Evolutionary conservation across 768 basidiomycete genomes (phyloP), one percentile per base, ranked within the genome.

Genomic region (Suillus hirtellus): DNA sequence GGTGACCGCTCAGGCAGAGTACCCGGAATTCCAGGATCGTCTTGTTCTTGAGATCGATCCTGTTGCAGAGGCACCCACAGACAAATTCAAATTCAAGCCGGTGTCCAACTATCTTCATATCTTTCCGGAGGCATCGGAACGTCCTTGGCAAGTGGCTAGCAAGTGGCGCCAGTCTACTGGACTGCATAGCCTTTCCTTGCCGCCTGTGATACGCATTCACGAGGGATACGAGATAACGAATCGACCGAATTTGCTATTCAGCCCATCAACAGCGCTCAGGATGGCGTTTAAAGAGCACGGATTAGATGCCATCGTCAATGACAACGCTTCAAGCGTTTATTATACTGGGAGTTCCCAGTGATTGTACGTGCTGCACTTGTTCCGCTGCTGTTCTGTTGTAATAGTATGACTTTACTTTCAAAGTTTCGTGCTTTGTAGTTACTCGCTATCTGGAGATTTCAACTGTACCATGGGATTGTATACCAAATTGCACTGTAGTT

Each of bases 21-120:
- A 58, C 27, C 56, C 56, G 5, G 56, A 58, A 42, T 58, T 58
- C 10, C 24, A 58, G 9, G 56, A 58, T 19, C 27, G 40, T 8
- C 56, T 58, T 31, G 56, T 58, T 42, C 56, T 58, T 21, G 56
- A 58, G 19, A 58, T 58, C 27, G 56, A 58, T 31, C 40, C 40
- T n/a, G 24, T 58, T 27, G 38, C 56, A 19, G 38, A 58, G 24
- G 24, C n/a, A 19, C 56, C 56, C 3, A 4, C 5, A 19, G 40
- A 42, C 38, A 58, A 58, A 58, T 58, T 58, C 56, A 58, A 58
- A 58, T 58, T 42, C 24, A 58, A 42, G 15, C 40, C 56, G 3
- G 40, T 58, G 3, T 58, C 56, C 10, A 42, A 58, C 19, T 58
- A 42, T 42, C 42, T 58, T 42, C 56, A 58, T 58, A 42, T 58